Conservation (phyloP, 768 basidiomycete genomes). For the Candolleomyces aberdarensis region DNA sequence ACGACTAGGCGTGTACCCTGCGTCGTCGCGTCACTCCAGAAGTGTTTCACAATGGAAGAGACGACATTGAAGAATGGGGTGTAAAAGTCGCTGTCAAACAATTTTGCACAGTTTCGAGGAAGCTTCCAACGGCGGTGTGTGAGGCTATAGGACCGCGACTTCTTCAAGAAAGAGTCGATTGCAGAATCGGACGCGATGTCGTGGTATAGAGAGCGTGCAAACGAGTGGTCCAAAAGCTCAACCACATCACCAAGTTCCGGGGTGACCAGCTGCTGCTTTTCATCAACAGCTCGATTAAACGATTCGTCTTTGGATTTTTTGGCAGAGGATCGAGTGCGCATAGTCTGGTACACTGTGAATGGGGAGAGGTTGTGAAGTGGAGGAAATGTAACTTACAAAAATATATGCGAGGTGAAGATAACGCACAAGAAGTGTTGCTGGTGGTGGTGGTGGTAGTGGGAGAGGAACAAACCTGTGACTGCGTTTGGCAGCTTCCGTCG, state of each 20-base stretch:
- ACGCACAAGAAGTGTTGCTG: too few relatives aligned
- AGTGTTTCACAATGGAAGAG: neutral
- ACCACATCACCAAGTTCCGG: neutral
- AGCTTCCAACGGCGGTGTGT: neutral
- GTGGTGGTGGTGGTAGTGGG: too few relatives aligned
- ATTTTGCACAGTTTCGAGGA: neutral
- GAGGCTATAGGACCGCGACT: neutral
- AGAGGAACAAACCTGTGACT: too few relatives aligned
- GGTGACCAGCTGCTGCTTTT: too few relatives aligned
- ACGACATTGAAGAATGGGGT: neutral
- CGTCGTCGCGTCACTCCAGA: neutral
- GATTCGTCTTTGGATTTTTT: too few relatives aligned
- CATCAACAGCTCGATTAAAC: too few relatives aligned
- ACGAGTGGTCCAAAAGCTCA: neutral
- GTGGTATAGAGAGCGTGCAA: neutral
- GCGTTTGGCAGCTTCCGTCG: too few relatives aligned
- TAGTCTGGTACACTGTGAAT: too few relatives aligned
- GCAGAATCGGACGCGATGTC: neutral
- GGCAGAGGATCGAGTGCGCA: too few relatives aligned
- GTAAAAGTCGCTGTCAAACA: neutral
- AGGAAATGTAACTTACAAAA: too few relatives aligned
- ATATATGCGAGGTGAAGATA: too few relatives aligned
- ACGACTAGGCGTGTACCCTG: neutral
- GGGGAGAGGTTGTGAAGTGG: too few relatives aligned
- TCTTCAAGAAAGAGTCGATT: neutral